These are phyloP conservation scores for Leccinum truebloodii DNA, from an alignment of 768 basidiomycete species.

Conservation along the genomic window DNA sequence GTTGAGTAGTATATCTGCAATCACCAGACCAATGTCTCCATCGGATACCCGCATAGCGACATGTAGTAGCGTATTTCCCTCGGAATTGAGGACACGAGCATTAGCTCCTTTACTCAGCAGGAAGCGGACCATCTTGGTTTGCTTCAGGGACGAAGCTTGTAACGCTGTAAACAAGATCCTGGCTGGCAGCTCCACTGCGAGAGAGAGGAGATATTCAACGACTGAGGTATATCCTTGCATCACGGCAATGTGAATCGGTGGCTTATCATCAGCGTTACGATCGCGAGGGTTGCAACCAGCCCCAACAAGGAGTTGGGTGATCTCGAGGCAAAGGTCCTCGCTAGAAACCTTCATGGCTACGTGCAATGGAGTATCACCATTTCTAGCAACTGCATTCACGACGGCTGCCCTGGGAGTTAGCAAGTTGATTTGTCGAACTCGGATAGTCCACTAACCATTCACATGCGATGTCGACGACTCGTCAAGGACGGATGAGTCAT, in stretches of 20 bases:
- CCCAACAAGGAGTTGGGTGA: neutral
- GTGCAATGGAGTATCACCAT: neutral
- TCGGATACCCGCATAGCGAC: neutral
- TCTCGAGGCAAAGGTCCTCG: neutral
- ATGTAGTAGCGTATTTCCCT: neutral
- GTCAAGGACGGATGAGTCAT: neutral
- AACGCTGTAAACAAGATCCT: constrained; percentile 2
- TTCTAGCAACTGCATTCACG: neutral
- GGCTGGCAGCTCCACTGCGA: neutral
- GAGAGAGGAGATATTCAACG: neutral
- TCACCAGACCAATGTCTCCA: neutral
- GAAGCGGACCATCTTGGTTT: constrained; percentile 2
- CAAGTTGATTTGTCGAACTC: neutral
- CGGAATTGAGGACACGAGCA: neutral
- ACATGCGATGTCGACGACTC: neutral
- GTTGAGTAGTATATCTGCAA: neutral
- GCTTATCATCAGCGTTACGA: neutral
- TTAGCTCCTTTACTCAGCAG: constrained; percentile 3
- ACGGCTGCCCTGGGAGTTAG: too few relatives aligned
- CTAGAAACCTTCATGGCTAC: neutral
- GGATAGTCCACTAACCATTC: neutral
- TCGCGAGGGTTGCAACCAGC: neutral
- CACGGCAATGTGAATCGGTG: neutral
- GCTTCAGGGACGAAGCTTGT: neutral
- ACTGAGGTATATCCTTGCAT: neutral